Conservation (phyloP, 495 filamentous ascomycete genomes). For the Hypoxylon rickii region DNA sequence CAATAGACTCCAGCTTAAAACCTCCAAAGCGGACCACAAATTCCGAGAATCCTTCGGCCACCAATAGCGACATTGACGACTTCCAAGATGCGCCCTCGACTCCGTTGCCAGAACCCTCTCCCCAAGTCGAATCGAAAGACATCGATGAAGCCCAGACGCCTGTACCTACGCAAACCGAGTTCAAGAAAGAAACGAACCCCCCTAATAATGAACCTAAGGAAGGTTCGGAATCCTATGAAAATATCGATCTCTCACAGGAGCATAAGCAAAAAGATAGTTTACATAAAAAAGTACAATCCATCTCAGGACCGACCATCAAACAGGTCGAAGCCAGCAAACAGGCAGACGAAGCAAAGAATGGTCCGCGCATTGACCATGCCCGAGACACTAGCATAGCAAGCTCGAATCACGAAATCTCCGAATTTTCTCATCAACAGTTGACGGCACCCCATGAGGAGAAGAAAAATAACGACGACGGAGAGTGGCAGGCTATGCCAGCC, state of each 20-base stretch:
- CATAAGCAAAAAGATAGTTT: slow-evolving; percentile 21
- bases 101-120: slow-evolving; percentile 30
- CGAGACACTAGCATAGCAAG: slow-evolving; percentile 39
- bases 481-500: slow-evolving; percentile 94
- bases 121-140: slow-evolving; percentile 11
- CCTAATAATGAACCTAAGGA: slow-evolving; percentile 12
- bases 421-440: slow-evolving; percentile 90
- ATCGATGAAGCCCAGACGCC: slow-evolving; percentile 31
- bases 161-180: slow-evolving; percentile 20
- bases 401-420: slow-evolving; percentile 59
- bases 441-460: slow-evolving; percentile 56
- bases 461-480: slow-evolving; percentile 60
- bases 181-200: slow-evolving; percentile 4
- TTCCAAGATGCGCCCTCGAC: slow-evolving; percentile 49
- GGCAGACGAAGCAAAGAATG: slow-evolving; percentile 23
- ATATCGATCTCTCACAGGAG: slow-evolving; percentile 6
- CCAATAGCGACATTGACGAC: slow-evolving; percentile 40
- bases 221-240: slow-evolving; percentile 13
- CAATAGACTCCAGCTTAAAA: slow-evolving; percentile 12
- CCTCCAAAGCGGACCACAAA: slow-evolving; percentile 9
- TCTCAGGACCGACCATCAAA: slow-evolving; percentile 36
- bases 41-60: slow-evolving; percentile 9
- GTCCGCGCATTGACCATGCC: slow-evolving; percentile 24
- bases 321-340: slow-evolving; percentile 35
- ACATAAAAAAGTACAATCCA: slow-evolving; percentile 33